Conservation (phyloP, 495 filamentous ascomycete genomes). For the Durotheca rogersii region DNA sequence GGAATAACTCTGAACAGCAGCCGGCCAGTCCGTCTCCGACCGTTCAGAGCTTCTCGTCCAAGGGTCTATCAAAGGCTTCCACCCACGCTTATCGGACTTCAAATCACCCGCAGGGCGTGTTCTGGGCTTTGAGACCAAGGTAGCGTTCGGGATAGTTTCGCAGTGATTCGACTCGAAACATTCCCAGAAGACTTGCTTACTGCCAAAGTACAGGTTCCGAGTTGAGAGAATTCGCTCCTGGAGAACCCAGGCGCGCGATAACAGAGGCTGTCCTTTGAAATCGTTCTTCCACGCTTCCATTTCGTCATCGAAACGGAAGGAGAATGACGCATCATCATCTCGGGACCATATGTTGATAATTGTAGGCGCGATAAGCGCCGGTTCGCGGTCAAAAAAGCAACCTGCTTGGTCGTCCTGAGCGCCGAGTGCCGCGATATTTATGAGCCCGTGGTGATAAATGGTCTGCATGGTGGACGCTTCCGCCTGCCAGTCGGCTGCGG, state of each 20-base stretch:
- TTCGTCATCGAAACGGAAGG: slow-evolving; percentile 5
- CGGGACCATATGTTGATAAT: slow-evolving; percentile 3
- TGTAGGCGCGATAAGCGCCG: slow-evolving; percentile 4
- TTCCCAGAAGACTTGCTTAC: slow-evolving; percentile 29
- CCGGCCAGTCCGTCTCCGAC: slow-evolving; percentile 1
- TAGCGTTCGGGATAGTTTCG: slow-evolving; percentile 10
- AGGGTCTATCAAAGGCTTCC: slow-evolving; percentile 10
- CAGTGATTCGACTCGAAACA: slow-evolving; percentile 11
- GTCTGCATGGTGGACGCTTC: slow-evolving; percentile 22
- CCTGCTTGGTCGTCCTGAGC: slow-evolving; percentile 12
- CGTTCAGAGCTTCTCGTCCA: background rate
- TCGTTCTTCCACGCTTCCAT: slow-evolving; percentile 6
- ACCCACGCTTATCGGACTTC: background rate
- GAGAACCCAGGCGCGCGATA: slow-evolving; percentile 24
- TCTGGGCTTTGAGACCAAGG: background rate
- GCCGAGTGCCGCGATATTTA: slow-evolving; percentile 22
- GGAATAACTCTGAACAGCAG: slow-evolving; percentile 6
- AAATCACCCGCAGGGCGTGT: too few species aligned
- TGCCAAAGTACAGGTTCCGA: slow-evolving; percentile 26
- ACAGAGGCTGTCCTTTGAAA: slow-evolving; percentile 14
- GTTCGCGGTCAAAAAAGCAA: slow-evolving; percentile 20
- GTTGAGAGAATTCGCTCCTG: slow-evolving; percentile 28
- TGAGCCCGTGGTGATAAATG: slow-evolving; percentile 11
- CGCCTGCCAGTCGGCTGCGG: slow-evolving; percentile 12
- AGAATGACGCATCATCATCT: background rate